Conservation (phyloP, 148 eudicot genomes). For the Linanthus parryae region DNA sequence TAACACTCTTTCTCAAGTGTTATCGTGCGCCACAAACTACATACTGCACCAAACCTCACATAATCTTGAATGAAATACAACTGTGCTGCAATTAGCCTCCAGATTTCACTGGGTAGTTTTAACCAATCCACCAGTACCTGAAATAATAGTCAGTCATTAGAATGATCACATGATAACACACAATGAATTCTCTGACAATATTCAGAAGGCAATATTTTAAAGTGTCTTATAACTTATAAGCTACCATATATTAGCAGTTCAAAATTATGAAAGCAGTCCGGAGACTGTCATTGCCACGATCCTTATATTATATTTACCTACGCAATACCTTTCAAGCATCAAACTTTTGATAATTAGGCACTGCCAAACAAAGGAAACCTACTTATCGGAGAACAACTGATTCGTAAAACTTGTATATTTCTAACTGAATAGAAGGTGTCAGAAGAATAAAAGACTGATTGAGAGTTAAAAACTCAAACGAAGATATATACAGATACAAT, state of each 20-base stretch:
- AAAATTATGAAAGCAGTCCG: too few relatives aligned
- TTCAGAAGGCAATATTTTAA: background rate
- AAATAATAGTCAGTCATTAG: background rate
- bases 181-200: too few relatives aligned
- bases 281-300: too few relatives aligned
- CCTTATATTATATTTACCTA: too few relatives aligned
- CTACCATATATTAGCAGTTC: background rate
- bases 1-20: background rate
- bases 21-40: background rate
- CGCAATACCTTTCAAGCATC: too few relatives aligned
- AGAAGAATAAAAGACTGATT: too few relatives aligned
- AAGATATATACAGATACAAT: too few relatives aligned
- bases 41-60: constrained; percentile 5
- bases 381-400: background rate
- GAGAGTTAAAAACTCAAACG: too few relatives aligned
- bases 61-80: constrained; percentile 2
- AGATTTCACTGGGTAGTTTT: constrained; percentile 1
- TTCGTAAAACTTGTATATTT: too few relatives aligned
- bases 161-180: background rate
- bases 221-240: background rate
- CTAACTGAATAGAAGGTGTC: too few relatives aligned
- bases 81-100: background rate
- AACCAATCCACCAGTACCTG: constrained; percentile 4
- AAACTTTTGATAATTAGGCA: too few relatives aligned
- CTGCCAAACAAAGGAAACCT: background rate